Conservation (phyloP, 176 grass and related monocot genomes). For the Eleusine indica region DNA sequence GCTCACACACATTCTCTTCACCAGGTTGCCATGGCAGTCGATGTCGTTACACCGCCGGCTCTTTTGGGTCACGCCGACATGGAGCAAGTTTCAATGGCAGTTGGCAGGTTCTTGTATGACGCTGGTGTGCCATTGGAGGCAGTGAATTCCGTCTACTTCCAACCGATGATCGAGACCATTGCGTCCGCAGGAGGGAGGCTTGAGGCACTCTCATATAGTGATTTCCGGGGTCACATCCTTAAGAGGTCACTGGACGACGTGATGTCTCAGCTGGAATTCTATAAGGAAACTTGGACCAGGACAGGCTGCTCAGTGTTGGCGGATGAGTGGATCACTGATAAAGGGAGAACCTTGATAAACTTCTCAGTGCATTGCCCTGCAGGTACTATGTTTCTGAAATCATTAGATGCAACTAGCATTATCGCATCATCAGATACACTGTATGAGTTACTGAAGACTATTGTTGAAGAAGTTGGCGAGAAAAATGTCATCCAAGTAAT, state of each 20-base stretch:
- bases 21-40: slow-evolving; percentile 28
- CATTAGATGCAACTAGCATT: slow-evolving; percentile 67
- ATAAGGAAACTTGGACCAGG: slow-evolving; percentile 59
- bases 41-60: slow-evolving; percentile 13
- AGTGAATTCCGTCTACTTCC: slow-evolving; percentile 77
- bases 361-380: slow-evolving; percentile 82
- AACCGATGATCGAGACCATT: slow-evolving; percentile 79
- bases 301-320: slow-evolving; percentile 85
- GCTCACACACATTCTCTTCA: slow-evolving; percentile 34
- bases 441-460: slow-evolving; percentile 71
- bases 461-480: slow-evolving; percentile 74
- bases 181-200: slow-evolving; percentile 46
- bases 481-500: slow-evolving; percentile 87
- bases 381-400: slow-evolving; percentile 93
- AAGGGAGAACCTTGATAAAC: slow-evolving; percentile 78
- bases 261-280: slow-evolving; percentile 50
- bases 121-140: slow-evolving; percentile 68
- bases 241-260: slow-evolving; percentile 76
- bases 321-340: slow-evolving; percentile 65
- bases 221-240: slow-evolving; percentile 69
- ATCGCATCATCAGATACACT: slow-evolving; percentile 62
- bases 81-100: slow-evolving; percentile 69
- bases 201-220: slow-evolving; percentile 63
- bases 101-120: slow-evolving; percentile 81
- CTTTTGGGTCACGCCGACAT: slow-evolving; percentile 27